A percentile compares a stretch with the other conserved stretches of the same genome.
Evolutionary conservation across 1,284 basidiomycete species (phyloP).

Genomic region (Mycena sp.): DNA sequence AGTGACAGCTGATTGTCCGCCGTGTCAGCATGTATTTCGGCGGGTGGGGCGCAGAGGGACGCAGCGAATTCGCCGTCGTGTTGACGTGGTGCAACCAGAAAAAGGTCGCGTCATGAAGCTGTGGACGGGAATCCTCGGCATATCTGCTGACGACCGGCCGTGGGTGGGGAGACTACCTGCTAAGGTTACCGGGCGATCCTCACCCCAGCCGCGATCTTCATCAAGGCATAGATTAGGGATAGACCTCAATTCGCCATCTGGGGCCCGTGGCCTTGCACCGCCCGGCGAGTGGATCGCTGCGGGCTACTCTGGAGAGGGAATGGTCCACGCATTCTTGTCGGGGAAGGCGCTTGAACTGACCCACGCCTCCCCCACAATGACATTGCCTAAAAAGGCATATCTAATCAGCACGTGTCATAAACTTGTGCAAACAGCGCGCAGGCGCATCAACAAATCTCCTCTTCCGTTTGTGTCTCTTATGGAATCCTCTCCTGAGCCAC

Average conservation of each 20-base stretch:
- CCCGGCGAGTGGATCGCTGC: constrained; percentile 64
- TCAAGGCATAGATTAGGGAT: background rate
- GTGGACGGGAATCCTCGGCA: constrained; percentile 70
- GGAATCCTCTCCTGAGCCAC: too few relatives aligned
- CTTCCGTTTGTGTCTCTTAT: too few relatives aligned
- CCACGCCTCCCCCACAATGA: too few relatives aligned
- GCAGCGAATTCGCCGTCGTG: constrained; percentile 34
- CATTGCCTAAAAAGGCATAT: too few relatives aligned
- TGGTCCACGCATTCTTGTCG: constrained; percentile 73
- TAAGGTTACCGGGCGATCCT: constrained; percentile 42
- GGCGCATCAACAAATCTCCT: too few relatives aligned
- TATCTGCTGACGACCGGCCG: constrained; percentile 60
- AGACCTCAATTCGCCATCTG: background rate
- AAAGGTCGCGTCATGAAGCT: constrained; percentile 55
- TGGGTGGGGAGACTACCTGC: constrained; percentile 66
- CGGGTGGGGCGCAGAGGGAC: constrained; percentile 45
- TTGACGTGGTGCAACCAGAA: constrained; percentile 37
- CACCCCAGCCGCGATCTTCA: background rate
- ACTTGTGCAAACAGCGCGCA: too few relatives aligned
- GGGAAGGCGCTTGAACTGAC: too few relatives aligned
- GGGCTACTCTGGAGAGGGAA: constrained; percentile 73
- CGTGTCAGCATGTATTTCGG: constrained; percentile 59
- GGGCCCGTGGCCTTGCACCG: constrained; percentile 31
- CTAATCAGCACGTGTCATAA: too few relatives aligned
- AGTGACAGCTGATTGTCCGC: constrained; percentile 52